Percentiles rank a stretch among this genome's conserved stretches.
phyloP scores from a whole-genome alignment of 805 yeast genomes.

The Yamadazyma laniorum region DNA sequence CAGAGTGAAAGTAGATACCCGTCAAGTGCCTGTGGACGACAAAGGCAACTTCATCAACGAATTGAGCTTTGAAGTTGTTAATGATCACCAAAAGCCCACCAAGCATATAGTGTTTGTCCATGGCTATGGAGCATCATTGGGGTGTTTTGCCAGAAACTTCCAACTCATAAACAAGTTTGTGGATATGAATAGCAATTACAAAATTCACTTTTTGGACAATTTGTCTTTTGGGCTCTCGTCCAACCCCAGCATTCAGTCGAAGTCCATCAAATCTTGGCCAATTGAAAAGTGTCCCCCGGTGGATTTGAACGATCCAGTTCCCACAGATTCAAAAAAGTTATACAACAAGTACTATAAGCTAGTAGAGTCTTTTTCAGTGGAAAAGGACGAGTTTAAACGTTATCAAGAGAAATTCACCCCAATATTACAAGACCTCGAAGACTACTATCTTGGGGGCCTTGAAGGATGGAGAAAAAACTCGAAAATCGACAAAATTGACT shows the following conservation, averaged over 20 bases:
- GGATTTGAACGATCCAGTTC: conserved; percentile 24
- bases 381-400: conserved; percentile 23
- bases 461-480: conserved; percentile 61
- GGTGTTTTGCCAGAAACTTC: conserved; percentile 56
- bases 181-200: conserved; percentile 35
- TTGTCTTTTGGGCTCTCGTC: conserved; percentile 53
- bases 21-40: conserved; percentile 22
- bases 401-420: conserved; percentile 37
- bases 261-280: conserved; percentile 20
- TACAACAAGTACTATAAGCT: conserved; percentile 41
- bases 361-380: conserved; percentile 32
- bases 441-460: conserved; percentile 54
- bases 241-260: conserved; percentile 32
- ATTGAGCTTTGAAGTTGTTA: conserved; percentile 28
- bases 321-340: conserved; percentile 27
- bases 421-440: conserved; percentile 46
- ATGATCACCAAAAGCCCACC: conserved; percentile 21
- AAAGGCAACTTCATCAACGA: conserved; percentile 33
- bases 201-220: conserved; percentile 50
- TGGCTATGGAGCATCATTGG: conserved; percentile 57
- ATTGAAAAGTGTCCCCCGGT: conserved; percentile 22
- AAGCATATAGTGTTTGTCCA: conserved; percentile 52
- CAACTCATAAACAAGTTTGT: conserved; percentile 35
- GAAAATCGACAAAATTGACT: conserved; percentile 52
- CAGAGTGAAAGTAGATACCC: conserved; percentile 18